Conservation (phyloP, 805 yeast species). For the Schizosaccharomyces osmophilus region DNA sequence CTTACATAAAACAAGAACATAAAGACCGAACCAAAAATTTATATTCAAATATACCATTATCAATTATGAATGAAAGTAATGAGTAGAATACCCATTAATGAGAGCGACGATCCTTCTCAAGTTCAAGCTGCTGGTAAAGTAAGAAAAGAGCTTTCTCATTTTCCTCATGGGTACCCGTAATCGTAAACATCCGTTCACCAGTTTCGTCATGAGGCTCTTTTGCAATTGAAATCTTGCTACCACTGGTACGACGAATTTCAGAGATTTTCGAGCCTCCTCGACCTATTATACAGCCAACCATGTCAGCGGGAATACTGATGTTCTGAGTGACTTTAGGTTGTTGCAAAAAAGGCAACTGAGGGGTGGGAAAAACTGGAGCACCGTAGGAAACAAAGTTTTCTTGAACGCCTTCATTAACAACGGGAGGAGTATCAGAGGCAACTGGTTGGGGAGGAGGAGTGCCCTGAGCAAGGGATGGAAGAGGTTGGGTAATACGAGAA, state of each 20-base stretch:
- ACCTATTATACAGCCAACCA: conserved; percentile 78
- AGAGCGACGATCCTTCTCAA: not conserved
- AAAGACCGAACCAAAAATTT: not conserved
- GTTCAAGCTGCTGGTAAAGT: conserved; percentile 31
- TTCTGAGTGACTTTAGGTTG: conserved; percentile 9
- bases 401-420: not conserved
- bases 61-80: not conserved
- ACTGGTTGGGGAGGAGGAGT: not conserved
- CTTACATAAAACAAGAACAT: not conserved
- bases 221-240: conserved; percentile 55
- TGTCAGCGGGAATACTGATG: conserved; percentile 39
- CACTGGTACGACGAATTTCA: conserved; percentile 55
- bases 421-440: conserved; percentile 4
- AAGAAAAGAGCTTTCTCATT: conserved; percentile 33
- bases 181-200: conserved; percentile 43
- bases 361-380: not conserved
- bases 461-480: not conserved
- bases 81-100: not conserved
- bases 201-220: conserved; percentile 36
- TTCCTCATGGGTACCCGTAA: conserved; percentile 33
- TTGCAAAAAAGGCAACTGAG: not conserved
- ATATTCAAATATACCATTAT: not conserved
- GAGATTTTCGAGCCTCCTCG: conserved; percentile 66
- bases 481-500: conserved; percentile 2
- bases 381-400: not conserved